Evolutionary conservation across 2,329 filamentous ascomycete species (phyloP), one percentile per base, ranked within the genome.

Genomic region (Monilinia fructicola): DNA sequence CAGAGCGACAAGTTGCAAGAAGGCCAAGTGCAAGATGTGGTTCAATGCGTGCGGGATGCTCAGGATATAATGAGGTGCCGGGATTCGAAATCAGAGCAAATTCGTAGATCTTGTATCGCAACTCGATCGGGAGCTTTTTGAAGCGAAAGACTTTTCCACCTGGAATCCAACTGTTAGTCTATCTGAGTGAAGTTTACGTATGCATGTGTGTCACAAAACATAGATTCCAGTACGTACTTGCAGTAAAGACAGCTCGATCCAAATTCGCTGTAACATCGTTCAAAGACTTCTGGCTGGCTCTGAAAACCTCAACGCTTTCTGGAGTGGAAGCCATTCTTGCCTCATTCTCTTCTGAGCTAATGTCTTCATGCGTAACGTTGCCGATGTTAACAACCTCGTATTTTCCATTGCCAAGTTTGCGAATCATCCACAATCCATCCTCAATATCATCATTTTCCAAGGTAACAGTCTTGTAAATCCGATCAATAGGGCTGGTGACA

Each of bases 351-450:
- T 68, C 54, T 18, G 70, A 70, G 7, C 60, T 64, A 42, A 72
- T 40, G 2, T 46, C 44, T n/a, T 69, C 38, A n/a, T 54, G 35
- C 3, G 55, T 23, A 42, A 68, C 54, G 14, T 46, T 35, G 26
- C 56, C 67, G 5, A 73, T 31, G 16, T 68, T 70, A 44, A 73
- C 54, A 23, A 70, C 54, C 64, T 72, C 69, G 12, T 68, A 70
- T 54, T 67, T 71, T 12, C 67, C 65, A 35, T 56, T 58, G 3
- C 65, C 69, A 12, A 72, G 48, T 26, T 54, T 48, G 16, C 69
- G 67, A 10, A 73, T n/a, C 28, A 73, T 64, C 23, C 63, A 69
- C 4, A 72, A 40, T 2, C 72, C 72, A 66, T 68, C 64, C 31
- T 64, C 28, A 12, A 73, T 54, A n/a, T 69, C 59, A 18, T 44